A percentile compares a stretch with the other conserved stretches of the same genome.
Evolutionary conservation across 345 rosid species (phyloP).

Genomic region (Fremontodendron californicum): DNA sequence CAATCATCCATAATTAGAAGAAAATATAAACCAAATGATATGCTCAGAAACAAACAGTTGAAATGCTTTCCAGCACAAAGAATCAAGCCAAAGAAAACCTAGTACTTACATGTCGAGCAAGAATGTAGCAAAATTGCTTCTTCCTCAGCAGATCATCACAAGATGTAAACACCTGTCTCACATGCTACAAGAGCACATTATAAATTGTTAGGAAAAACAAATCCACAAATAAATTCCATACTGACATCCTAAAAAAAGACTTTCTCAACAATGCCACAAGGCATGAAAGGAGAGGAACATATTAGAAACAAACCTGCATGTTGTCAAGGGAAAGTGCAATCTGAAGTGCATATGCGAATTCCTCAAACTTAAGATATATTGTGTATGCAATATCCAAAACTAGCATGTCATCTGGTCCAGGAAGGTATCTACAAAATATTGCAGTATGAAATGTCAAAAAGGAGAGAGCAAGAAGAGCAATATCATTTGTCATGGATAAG

Average conservation of each 20-base stretch:
- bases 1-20: neutral
- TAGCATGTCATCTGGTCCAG: slow-evolving; percentile 82
- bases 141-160: slow-evolving; percentile 59
- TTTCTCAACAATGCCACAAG: neutral
- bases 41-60: neutral
- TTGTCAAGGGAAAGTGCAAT: slow-evolving; percentile 80
- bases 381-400: slow-evolving; percentile 72
- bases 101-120: slow-evolving; percentile 84
- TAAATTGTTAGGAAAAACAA: slow-evolving; percentile 11
- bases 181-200: slow-evolving; percentile 48
- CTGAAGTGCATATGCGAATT: slow-evolving; percentile 74
- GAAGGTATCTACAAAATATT: slow-evolving; percentile 76
- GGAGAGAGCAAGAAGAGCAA: neutral
- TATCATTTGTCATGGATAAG: neutral
- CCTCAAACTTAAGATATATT: slow-evolving; percentile 72
- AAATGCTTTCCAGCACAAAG: neutral
- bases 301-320: slow-evolving; percentile 50
- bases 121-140: slow-evolving; percentile 89
- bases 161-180: slow-evolving; percentile 72
- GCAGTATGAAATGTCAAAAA: slow-evolving; percentile 14
- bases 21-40: neutral
- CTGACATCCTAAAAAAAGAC: neutral
- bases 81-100: neutral
- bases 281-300: neutral
- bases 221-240: neutral